These are phyloP conservation scores for Tagetes patula DNA, from an alignment of 129 eudicot genomes.

Conservation along the genomic window DNA sequence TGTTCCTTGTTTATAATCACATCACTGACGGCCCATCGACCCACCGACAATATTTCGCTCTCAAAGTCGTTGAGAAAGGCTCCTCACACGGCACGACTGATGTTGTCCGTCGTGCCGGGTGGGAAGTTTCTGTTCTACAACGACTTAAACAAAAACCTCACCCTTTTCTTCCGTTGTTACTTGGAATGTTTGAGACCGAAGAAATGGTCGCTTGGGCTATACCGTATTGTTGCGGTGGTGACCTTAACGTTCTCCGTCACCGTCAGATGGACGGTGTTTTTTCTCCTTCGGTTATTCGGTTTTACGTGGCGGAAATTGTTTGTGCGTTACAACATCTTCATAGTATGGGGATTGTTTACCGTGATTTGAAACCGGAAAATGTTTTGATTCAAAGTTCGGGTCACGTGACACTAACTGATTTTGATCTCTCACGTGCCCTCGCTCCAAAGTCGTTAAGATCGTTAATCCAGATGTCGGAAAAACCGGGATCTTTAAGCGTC, in stretches of 20 bases:
- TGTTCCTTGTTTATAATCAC: constrained; percentile 62
- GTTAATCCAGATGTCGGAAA: not conserved
- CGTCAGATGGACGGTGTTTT: constrained; percentile 65
- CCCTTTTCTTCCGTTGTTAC: constrained; percentile 64
- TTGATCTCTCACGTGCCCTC: constrained; percentile 72
- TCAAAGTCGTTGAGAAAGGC: constrained; percentile 77
- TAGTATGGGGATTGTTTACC: constrained; percentile 58
- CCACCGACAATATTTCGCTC: constrained; percentile 53
- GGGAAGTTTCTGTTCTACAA: constrained; percentile 71
- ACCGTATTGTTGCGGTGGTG: constrained; percentile 82
- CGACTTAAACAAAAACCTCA: constrained; percentile 33
- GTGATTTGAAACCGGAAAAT: constrained; percentile 89
- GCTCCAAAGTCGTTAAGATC: constrained; percentile 24
- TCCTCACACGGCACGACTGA: constrained; percentile 39
- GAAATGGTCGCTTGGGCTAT: constrained; percentile 66
- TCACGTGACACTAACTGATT: constrained; percentile 88
- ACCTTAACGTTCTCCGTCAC: constrained; percentile 67
- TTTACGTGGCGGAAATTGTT: constrained; percentile 70
- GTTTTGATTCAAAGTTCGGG: constrained; percentile 68
- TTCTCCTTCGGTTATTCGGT: constrained; percentile 61
- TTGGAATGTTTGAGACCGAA: constrained; percentile 51
- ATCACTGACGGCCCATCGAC: constrained; percentile 41
- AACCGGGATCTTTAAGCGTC: constrained; percentile 23
- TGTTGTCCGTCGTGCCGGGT: constrained; percentile 70
- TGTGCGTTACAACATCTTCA: constrained; percentile 73